These are phyloP conservation scores for Cladophialophora chaetospira DNA, from an alignment of 2,329 filamentous ascomycete genomes.

Conservation along the genomic window DNA sequence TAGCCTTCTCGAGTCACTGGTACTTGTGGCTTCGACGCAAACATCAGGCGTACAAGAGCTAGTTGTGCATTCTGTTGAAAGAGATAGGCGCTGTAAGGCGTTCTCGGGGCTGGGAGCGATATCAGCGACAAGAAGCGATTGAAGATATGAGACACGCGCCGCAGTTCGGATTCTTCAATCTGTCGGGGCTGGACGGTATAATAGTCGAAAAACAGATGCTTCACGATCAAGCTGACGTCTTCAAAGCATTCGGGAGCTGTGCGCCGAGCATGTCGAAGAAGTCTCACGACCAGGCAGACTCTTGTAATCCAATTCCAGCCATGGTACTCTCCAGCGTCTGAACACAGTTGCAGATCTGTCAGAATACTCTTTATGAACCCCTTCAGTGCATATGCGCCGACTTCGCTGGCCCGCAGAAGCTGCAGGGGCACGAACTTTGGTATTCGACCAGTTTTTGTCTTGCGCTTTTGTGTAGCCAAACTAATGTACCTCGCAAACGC, in stretches of 20 bases:
- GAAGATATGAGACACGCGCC: conserved; percentile 37
- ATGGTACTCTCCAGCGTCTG: conserved; percentile 10
- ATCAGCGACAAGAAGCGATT: conserved; percentile 54
- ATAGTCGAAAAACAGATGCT: conserved; percentile 18
- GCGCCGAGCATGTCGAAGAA: conserved; percentile 54
- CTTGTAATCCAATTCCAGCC: conserved; percentile 20
- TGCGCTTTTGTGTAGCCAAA: conserved; percentile 34
- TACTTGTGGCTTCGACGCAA: conserved; percentile 54
- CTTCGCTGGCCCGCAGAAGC: conserved; percentile 47
- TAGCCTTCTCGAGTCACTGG: conserved; percentile 61
- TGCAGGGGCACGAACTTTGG: conserved; percentile 53
- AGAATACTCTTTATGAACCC: conserved; percentile 39
- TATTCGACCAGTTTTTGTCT: conserved; percentile 28
- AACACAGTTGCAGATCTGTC: conserved; percentile 11
- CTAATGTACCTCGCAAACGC: conserved; percentile 42
- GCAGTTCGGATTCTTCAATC: conserved; percentile 8
- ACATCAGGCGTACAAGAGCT: conserved; percentile 59
- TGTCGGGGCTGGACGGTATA: conserved; percentile 5
- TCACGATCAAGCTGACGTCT: conserved; percentile 42
- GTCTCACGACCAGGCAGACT: conserved; percentile 45
- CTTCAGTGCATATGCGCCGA: conserved; percentile 47
- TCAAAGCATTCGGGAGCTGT: conserved; percentile 52
- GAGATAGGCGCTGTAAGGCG: conserved; percentile 52
- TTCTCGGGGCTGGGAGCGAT: conserved; percentile 49
- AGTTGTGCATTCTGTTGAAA: conserved; percentile 62